Evolutionary conservation across 768 basidiomycete species (phyloP).

Genomic region (Boletus insuetus): DNA sequence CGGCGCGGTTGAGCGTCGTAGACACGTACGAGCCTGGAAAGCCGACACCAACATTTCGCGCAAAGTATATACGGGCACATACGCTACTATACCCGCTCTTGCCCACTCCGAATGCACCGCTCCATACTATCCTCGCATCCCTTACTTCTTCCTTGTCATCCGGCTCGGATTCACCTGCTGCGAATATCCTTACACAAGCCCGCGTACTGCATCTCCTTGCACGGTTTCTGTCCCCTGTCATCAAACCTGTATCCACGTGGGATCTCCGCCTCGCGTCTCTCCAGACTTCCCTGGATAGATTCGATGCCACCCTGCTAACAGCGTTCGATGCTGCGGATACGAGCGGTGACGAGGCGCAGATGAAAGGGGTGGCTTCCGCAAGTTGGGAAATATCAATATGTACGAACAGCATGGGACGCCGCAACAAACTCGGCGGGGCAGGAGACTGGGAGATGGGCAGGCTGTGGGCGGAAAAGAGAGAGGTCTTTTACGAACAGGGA

Average conservation of each 20-base stretch:
- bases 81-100: conserved; percentile 59
- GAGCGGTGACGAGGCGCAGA: conserved; percentile 62
- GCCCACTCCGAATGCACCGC: conserved; percentile 53
- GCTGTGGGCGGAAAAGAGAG: conserved; percentile 93
- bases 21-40: conserved; percentile 20
- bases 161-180: conserved; percentile 34
- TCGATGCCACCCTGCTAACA: conserved; percentile 81
- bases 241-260: conserved; percentile 75
- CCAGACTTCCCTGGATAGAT: conserved; percentile 79
- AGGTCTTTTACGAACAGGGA: conserved; percentile 86
- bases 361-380: conserved; percentile 73
- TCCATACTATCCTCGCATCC: conserved; percentile 63
- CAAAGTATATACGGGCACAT: conserved; percentile 67
- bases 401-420: neutral
- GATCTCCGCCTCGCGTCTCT: conserved; percentile 59
- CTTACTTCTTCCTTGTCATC: conserved; percentile 42
- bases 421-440: neutral
- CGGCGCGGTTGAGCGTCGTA: conserved; percentile 8
- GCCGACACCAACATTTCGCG: conserved; percentile 39
- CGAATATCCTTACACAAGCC: conserved; percentile 54
- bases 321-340: conserved; percentile 89
- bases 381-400: conserved; percentile 3
- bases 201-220: conserved; percentile 70
- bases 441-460: conserved; percentile 89
- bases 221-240: conserved; percentile 62